phyloP scores from a whole-genome alignment of 441 rosid species.

The Adansonia rubrostipa region DNA sequence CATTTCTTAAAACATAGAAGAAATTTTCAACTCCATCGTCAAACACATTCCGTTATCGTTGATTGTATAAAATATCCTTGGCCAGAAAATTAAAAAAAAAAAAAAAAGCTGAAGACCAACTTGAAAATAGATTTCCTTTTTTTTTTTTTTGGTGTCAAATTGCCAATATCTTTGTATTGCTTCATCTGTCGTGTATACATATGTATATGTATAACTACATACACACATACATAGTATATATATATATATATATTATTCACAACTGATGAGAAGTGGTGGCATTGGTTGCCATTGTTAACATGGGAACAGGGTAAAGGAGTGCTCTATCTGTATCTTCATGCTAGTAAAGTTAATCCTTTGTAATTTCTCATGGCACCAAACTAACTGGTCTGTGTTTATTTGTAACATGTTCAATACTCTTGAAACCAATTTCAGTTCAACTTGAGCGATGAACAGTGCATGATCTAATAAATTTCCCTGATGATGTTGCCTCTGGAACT shows the following conservation, averaged over 20 bases:
- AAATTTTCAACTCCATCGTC: not conserved
- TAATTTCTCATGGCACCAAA: conserved; percentile 75
- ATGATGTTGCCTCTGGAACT: conserved; percentile 52
- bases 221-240: too few relatives aligned
- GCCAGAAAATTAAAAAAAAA: not conserved
- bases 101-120: not conserved
- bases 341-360: conserved; percentile 45
- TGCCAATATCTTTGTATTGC: not conserved
- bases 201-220: not conserved
- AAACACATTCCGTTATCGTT: not conserved
- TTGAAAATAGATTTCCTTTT: not conserved
- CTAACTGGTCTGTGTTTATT: conserved; percentile 53
- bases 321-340: conserved; percentile 57
- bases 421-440: conserved; percentile 65
- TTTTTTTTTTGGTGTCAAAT: not conserved
- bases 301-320: conserved; percentile 71
- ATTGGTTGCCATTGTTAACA: conserved; percentile 34
- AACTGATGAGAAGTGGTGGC: not conserved
- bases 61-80: not conserved
- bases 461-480: conserved; percentile 36
- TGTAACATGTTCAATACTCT: conserved; percentile 66
- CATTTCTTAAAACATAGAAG: not conserved
- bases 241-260: not conserved
- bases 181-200: not conserved
- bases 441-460: conserved; percentile 55